Base-by-base conservation (phyloP, 208 protist species). In the Crithidia fasciculata region DNA sequence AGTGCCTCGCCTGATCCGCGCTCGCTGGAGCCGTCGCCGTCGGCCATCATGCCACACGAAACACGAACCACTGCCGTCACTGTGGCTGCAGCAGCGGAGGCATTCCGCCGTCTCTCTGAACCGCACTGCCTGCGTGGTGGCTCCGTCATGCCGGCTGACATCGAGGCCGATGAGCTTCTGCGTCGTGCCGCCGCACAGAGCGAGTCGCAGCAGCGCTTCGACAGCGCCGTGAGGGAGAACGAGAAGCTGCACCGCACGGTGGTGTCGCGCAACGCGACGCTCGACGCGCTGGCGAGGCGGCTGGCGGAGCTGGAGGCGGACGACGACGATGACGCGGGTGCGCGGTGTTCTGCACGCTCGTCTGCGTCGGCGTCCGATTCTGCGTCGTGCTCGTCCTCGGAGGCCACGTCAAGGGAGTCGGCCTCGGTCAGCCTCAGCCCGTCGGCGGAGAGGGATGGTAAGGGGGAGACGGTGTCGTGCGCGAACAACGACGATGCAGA, bases 241-340 rank as follows among this genome's bases (percentile, higher is more conserved):
- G 56, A 81, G 56, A 59, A 75, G 41, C 64, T 81, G 41, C 74
- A 82, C 68, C 78, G 81, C 37, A 67, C 60, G 36, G 62, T 76
- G 47, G 72, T 77, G 56, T 58, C 78, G 39, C 80, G 72, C 45
- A 90, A 88, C 68, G 79, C 76, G 44, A 78, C 63, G 16, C 59
- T 84, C 36, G 83, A 90, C 12, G 81, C 76, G 16, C 76, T 93
- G 52, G 83, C 75, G 44, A 69, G 72, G 37, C 83, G 79, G 61
- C 76, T 92, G 18, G 82, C 82, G 9, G 82, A 81, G 57, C 72
- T 92, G 58, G 87, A 92, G 57, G 81, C 70, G 19, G 82, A 82
- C 50, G 82, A 59, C 47, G 61, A 54, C 28, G 28, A 28, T 28
- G 28, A 28, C 28, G 28, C 28, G 28, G 28, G 28, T 15, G 58